A percentile compares a stretch with the other conserved stretches of the same genome.
These are phyloP conservation scores for Taiozyma sp. DNA, from an alignment of 1,139 yeast species.

Conservation along the genomic window DNA sequence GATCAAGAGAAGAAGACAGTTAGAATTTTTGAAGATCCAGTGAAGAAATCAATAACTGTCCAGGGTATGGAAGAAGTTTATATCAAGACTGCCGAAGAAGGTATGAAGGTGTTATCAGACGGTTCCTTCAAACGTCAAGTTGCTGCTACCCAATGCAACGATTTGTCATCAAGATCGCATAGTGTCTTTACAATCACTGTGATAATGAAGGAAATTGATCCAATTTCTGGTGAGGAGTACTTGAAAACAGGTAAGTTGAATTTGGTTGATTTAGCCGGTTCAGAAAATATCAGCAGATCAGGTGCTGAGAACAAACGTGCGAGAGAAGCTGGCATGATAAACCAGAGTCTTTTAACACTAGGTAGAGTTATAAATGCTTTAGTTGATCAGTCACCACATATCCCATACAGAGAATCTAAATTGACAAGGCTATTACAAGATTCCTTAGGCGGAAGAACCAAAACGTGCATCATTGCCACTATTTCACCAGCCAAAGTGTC, in stretches of 20 bases:
- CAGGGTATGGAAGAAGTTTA: slow-evolving; percentile 46
- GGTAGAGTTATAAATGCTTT: slow-evolving; percentile 81
- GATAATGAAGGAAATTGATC: slow-evolving; percentile 36
- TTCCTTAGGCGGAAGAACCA: slow-evolving; percentile 63
- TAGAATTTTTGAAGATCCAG: slow-evolving; percentile 38
- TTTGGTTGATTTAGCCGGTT: slow-evolving; percentile 85
- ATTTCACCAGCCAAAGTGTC: slow-evolving; percentile 74
- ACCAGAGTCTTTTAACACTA: slow-evolving; percentile 73
- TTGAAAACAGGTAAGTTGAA: slow-evolving; percentile 59
- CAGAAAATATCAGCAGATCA: slow-evolving; percentile 72
- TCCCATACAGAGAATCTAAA: slow-evolving; percentile 73
- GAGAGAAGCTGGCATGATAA: slow-evolving; percentile 84
- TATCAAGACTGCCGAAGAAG: slow-evolving; percentile 34
- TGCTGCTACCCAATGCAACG: slow-evolving; percentile 66
- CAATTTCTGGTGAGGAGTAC: slow-evolving; percentile 33
- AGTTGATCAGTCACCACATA: slow-evolving; percentile 54
- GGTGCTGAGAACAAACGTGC: slow-evolving; percentile 79
- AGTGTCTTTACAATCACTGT: slow-evolving; percentile 65
- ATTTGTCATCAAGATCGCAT: slow-evolving; percentile 69
- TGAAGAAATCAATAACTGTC: slow-evolving; percentile 30
- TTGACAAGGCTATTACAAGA: slow-evolving; percentile 59
- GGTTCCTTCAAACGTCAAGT: slow-evolving; percentile 55
- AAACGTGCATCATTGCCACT: slow-evolving; percentile 62
- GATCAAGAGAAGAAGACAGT: slow-evolving; percentile 28
- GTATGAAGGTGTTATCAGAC: slow-evolving; percentile 38